Evolutionary conservation across 345 rosid genomes (phyloP).

Genomic region (Gossypium bickii): DNA sequence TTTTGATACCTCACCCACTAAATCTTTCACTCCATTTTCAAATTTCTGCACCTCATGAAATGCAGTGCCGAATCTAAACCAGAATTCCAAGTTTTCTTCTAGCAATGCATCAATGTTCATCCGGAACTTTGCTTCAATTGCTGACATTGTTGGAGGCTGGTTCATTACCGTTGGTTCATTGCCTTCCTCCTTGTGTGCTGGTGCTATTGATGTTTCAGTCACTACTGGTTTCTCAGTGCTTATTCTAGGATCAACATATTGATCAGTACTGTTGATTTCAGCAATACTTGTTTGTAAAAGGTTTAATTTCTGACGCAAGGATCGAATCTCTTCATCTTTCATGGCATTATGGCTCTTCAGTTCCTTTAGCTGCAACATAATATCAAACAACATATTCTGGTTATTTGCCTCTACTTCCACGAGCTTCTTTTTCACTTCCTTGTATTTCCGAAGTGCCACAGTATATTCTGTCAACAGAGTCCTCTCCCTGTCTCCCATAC

Average conservation of each 20-base stretch:
- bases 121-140: conserved; percentile 51
- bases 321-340: conserved; percentile 72
- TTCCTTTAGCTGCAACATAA: conserved; percentile 35
- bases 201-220: conserved; percentile 23
- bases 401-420: conserved; percentile 36
- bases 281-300: conserved; percentile 50
- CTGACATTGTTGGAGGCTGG: conserved; percentile 31
- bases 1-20: conserved; percentile 47
- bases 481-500: conserved; percentile 68
- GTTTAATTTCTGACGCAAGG: conserved; percentile 52
- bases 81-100: conserved; percentile 76
- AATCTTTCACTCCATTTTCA: conserved; percentile 58
- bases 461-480: conserved; percentile 60
- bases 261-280: conserved; percentile 30
- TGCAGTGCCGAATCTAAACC: conserved; percentile 74
- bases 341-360: conserved; percentile 46
- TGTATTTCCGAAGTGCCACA: conserved; percentile 59
- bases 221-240: conserved; percentile 23
- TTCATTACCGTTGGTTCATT: conserved; percentile 30
- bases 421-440: conserved; percentile 71
- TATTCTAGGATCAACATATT: neutral
- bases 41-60: conserved; percentile 77
- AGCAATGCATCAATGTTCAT: conserved; percentile 56
- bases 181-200: conserved; percentile 28
- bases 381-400: conserved; percentile 30